Conservation (phyloP, 345 rosid species). For the Arabis hirsuta region DNA sequence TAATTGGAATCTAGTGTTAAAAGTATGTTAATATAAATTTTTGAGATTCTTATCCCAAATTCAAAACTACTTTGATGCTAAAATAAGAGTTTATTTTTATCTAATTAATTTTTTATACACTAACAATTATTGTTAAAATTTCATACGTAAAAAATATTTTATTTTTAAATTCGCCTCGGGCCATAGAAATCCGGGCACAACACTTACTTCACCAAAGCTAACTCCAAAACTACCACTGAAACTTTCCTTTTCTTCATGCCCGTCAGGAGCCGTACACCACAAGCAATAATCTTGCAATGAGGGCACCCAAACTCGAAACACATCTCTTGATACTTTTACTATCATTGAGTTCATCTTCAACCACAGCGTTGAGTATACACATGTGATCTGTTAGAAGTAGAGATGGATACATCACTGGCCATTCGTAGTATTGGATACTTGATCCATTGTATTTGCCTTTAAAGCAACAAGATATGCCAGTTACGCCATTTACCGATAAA, state of each 20-base stretch:
- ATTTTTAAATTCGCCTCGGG: too few relatives aligned
- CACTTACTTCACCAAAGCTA: too few relatives aligned
- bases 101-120: too few relatives aligned
- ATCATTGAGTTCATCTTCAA: background rate
- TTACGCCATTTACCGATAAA: background rate
- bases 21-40: too few relatives aligned
- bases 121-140: too few relatives aligned
- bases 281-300: conserved; percentile 6
- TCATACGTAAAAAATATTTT: too few relatives aligned
- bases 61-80: too few relatives aligned
- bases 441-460: background rate
- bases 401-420: conserved; percentile 18
- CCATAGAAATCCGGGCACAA: too few relatives aligned
- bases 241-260: background rate
- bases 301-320: conserved; percentile 6
- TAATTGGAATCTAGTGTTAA: too few relatives aligned
- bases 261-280: background rate
- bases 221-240: too few relatives aligned
- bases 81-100: too few relatives aligned
- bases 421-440: background rate
- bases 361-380: background rate
- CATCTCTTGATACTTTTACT: conserved; percentile 1
- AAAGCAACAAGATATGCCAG: background rate
- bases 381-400: background rate
- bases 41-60: too few relatives aligned